These are phyloP conservation scores for Kalaharituber pfeilii DNA, from an alignment of 2,329 filamentous ascomycete species.

Conservation along the genomic window DNA sequence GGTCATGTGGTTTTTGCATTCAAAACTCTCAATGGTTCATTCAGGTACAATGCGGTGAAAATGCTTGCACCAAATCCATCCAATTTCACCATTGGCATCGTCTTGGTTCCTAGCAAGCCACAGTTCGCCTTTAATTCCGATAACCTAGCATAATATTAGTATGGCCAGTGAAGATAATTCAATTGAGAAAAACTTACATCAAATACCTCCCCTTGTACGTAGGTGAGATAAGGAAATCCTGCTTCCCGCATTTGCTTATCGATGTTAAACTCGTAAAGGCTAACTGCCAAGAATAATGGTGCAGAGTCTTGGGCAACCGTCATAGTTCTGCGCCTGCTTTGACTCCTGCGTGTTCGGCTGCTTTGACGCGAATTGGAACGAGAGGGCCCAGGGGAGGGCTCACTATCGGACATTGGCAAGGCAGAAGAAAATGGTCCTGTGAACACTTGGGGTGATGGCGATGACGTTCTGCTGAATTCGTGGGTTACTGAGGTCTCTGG, in stretches of 20 bases:
- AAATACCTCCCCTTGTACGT: slow-evolving; percentile 86
- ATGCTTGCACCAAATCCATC: slow-evolving; percentile 99
- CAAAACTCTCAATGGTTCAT: no score
- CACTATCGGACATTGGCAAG: slow-evolving; percentile 55
- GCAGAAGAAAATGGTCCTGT: slow-evolving; percentile 70
- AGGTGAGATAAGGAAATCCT: slow-evolving; percentile 89
- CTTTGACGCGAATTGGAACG: slow-evolving; percentile 9
- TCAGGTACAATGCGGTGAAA: slow-evolving; percentile 43
- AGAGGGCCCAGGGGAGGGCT: slow-evolving; percentile 22
- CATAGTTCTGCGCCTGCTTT: slow-evolving; percentile 14
- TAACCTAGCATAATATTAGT: slow-evolving; percentile 38
- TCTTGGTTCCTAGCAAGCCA: slow-evolving; percentile 98
- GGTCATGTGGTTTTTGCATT: no score
- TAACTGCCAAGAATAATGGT: slow-evolving; percentile 76
- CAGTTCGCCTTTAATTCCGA: slow-evolving; percentile 89
- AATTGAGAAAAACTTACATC: slow-evolving; percentile 34
- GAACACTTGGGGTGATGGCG: not conserved
- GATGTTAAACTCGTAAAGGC: slow-evolving; percentile 93
- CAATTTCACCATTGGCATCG: slow-evolving; percentile 57
- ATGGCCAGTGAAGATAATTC: slow-evolving; percentile 1
- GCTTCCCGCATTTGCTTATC: slow-evolving; percentile 55
- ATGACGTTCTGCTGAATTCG: not conserved
- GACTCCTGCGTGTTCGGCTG: slow-evolving; percentile 11
- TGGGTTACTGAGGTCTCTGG: not conserved
- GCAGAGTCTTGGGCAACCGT: slow-evolving; percentile 21